phyloP scores from a whole-genome alignment of 108 stramenopile species.

The Mayamaea pseudoterrestris region DNA sequence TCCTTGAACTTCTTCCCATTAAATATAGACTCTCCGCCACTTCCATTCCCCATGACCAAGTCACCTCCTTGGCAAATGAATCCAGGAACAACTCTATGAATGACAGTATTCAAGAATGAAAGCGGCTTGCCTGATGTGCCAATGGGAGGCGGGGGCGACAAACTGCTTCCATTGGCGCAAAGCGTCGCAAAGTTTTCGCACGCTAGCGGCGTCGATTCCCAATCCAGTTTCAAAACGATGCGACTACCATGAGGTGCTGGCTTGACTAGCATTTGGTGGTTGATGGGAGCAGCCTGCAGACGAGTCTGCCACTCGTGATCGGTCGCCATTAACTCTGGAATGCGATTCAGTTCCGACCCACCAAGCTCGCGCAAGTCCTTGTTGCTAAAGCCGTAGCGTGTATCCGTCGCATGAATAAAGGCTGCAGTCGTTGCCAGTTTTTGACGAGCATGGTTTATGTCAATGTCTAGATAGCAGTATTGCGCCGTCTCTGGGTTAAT shows the following conservation, averaged over 20 bases:
- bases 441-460: slow-evolving; percentile 21
- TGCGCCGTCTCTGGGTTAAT: slow-evolving; percentile 6
- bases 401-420: slow-evolving; percentile 71
- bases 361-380: slow-evolving; percentile 52
- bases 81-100: slow-evolving; percentile 72
- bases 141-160: slow-evolving; percentile 37
- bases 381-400: slow-evolving; percentile 64
- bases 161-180: slow-evolving; percentile 47
- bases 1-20: slow-evolving; percentile 89
- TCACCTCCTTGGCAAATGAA: slow-evolving; percentile 94
- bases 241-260: slow-evolving; percentile 42
- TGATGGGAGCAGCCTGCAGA: slow-evolving; percentile 16
- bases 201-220: slow-evolving; percentile 76
- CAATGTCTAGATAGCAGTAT: slow-evolving; percentile 39
- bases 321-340: slow-evolving; percentile 36
- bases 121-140: slow-evolving; percentile 75
- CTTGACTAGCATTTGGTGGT: slow-evolving; percentile 10
- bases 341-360: slow-evolving; percentile 62
- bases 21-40: slow-evolving; percentile 89
- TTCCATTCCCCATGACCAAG: slow-evolving; percentile 90
- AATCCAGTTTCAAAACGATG: slow-evolving; percentile 56
- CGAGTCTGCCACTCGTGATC: slow-evolving; percentile 59
- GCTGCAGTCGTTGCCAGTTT: slow-evolving; percentile 46
- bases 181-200: slow-evolving; percentile 83
- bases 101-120: slow-evolving; percentile 47